These are phyloP conservation scores for Fistulinella cinereoalba DNA, from an alignment of 1,284 basidiomycete genomes.

Conservation along the genomic window DNA sequence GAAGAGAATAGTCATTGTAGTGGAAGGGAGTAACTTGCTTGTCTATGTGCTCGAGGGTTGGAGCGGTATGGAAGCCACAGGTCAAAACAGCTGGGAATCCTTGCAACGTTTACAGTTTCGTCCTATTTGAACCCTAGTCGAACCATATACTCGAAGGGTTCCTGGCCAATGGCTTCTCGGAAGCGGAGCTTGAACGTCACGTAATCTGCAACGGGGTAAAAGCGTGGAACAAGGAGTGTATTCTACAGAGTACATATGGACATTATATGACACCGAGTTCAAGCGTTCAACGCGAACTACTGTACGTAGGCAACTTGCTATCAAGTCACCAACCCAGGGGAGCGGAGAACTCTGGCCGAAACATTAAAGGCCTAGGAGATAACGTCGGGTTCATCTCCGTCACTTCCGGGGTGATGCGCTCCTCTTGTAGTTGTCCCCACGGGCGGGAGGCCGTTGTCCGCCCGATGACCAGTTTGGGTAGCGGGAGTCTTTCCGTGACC, in stretches of 20 bases:
- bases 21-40: conserved; percentile 12
- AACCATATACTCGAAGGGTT: conserved; percentile 2
- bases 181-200: conserved; percentile 16
- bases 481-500: conserved; percentile 18
- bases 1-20: conserved; percentile 55
- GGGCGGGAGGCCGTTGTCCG: conserved; percentile 30
- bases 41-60: conserved; percentile 24
- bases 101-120: conserved; percentile 7
- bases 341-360: neutral
- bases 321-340: conserved; percentile 4
- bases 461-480: conserved; percentile 33
- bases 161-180: no score
- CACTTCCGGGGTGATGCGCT: conserved; percentile 48
- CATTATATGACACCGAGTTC: no score
- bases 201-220: no score
- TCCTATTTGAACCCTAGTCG: conserved; percentile 13
- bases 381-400: conserved; percentile 18
- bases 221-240: neutral
- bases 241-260: neutral
- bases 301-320: conserved; percentile 10
- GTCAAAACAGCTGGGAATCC: conserved; percentile 17
- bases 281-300: conserved; percentile 9
- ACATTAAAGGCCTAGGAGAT: conserved; percentile 1
- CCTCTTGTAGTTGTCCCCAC: conserved; percentile 39
- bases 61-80: conserved; percentile 3